A percentile compares a stretch with the other conserved stretches of the same genome.
Evolutionary conservation across 169 alveolate species (phyloP).

Genomic region (Plasmodium falciparum): DNA sequence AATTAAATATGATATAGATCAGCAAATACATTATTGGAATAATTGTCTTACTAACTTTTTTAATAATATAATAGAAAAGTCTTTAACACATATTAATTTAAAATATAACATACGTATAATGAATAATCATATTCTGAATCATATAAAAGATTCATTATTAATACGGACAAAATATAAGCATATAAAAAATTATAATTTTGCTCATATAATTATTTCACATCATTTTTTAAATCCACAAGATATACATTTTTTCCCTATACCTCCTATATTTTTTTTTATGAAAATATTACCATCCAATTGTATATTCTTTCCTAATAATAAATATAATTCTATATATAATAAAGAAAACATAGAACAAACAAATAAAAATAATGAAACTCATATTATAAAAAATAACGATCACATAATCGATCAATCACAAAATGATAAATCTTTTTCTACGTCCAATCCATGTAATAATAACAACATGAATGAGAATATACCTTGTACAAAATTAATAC

Average conservation of each 20-base stretch:
- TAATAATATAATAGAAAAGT: constrained; percentile 23
- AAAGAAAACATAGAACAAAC: constrained; percentile 11
- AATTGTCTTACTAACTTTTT: constrained; percentile 55
- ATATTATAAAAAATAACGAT: background rate
- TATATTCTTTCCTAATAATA: constrained; percentile 16
- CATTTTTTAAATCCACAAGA: constrained; percentile 21
- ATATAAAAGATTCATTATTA: constrained; percentile 32
- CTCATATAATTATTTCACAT: constrained; percentile 32
- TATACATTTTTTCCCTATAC: background rate
- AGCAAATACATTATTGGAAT: constrained; percentile 38
- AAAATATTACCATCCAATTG: constrained; percentile 20
- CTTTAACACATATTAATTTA: constrained; percentile 15
- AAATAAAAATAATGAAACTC: constrained; percentile 7
- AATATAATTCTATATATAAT: background rate
- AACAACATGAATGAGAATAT: background rate
- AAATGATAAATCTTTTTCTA: no score
- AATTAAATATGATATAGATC: constrained; percentile 47
- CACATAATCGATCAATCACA: constrained; percentile 2
- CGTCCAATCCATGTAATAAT: background rate
- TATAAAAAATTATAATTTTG: constrained; percentile 18
- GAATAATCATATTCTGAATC: constrained; percentile 33
- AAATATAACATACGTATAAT: constrained; percentile 39
- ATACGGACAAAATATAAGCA: background rate
- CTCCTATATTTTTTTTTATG: constrained; percentile 39
- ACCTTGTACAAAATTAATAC: constrained; percentile 20